Conservation (phyloP, 148 eudicot genomes). For the Spergularia bocconei region DNA sequence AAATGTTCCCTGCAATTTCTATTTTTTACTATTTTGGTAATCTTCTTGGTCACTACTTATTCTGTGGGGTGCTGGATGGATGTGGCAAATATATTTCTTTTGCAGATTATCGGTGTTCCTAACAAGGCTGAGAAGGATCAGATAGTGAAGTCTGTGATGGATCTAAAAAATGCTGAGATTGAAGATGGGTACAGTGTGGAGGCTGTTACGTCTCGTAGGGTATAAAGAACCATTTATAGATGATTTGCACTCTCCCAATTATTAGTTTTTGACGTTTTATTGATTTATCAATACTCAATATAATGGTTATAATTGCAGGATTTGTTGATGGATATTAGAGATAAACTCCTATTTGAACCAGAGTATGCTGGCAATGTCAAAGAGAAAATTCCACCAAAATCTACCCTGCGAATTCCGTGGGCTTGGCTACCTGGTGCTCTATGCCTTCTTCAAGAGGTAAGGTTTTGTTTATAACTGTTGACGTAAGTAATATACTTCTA, state of each 20-base stretch:
- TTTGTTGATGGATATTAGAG: conserved; percentile 89
- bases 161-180: conserved; percentile 75
- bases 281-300: conserved; percentile 12
- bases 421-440: conserved; percentile 95
- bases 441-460: conserved; percentile 98
- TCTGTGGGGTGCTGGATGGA: not conserved
- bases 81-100: conserved; percentile 8
- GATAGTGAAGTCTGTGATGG: conserved; percentile 87
- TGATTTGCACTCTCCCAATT: conserved; percentile 1
- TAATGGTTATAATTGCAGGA: conserved; percentile 46
- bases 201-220: conserved; percentile 81
- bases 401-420: conserved; percentile 85
- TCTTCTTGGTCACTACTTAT: not conserved
- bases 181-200: conserved; percentile 89
- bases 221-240: conserved; percentile 24
- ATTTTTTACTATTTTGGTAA: not conserved
- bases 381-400: conserved; percentile 79
- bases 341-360: conserved; percentile 96
- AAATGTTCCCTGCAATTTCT: not conserved
- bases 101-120: conserved; percentile 87
- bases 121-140: conserved; percentile 92
- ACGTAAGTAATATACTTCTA: not conserved
- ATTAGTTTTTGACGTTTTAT: not conserved
- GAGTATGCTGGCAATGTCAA: conserved; percentile 93
- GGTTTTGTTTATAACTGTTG: conserved; percentile 1